Evolutionary conservation across 345 rosid genomes (phyloP).

Genomic region (Eucalyptus erythrocorys): DNA sequence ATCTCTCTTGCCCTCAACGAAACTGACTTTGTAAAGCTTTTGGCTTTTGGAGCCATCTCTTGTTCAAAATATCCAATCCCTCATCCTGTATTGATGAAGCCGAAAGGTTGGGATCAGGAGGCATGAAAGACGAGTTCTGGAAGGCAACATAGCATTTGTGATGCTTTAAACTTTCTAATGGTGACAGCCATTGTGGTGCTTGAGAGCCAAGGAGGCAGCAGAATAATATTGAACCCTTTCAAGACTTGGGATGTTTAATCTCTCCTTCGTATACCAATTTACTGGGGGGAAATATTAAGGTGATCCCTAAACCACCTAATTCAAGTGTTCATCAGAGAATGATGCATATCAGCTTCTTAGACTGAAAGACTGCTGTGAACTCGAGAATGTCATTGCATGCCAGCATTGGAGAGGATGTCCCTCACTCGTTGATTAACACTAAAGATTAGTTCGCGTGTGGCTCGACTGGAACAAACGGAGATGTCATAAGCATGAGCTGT

Average conservation of each 20-base stretch:
- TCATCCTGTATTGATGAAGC: background rate
- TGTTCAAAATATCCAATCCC: background rate
- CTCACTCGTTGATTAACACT: background rate
- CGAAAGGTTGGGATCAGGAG: background rate
- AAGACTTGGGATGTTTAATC: background rate
- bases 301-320: background rate
- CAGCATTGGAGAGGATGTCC: background rate
- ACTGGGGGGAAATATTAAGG: background rate
- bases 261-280: background rate
- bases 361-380: background rate
- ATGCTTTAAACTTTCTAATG: background rate
- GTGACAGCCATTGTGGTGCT: background rate
- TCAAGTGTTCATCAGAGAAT: background rate
- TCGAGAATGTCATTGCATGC: background rate
- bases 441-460: background rate
- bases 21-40: background rate
- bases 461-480: background rate
- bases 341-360: background rate
- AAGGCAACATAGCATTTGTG: background rate
- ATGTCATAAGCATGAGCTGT: background rate
- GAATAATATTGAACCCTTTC: background rate
- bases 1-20: background rate
- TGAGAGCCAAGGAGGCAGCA: background rate
- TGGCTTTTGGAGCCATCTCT: background rate
- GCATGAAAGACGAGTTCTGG: background rate